A percentile compares a stretch with the other conserved stretches of the same genome.
phyloP scores from a whole-genome alignment of 805 yeast species.

The Hermanozyma aechmeae region DNA sequence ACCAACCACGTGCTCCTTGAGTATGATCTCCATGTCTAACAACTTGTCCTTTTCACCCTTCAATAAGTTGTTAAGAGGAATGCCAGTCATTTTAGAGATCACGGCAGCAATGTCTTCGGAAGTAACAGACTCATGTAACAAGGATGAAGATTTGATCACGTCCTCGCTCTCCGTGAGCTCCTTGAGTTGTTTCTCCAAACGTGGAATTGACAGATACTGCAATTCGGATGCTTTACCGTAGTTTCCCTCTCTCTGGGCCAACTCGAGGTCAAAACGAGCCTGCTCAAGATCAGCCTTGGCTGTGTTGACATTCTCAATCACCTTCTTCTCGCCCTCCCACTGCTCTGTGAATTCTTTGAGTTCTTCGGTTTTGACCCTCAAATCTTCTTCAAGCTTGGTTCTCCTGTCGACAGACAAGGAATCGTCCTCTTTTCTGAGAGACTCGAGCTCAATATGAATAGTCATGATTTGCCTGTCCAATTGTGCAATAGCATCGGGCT shows the following conservation, averaged over 20 bases:
- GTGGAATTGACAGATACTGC: slow-evolving; percentile 82
- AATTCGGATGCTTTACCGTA: slow-evolving; percentile 84
- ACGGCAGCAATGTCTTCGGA: slow-evolving; percentile 91
- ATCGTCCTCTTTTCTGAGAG: slow-evolving; percentile 88
- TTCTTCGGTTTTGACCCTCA: slow-evolving; percentile 56
- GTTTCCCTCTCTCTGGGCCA: slow-evolving; percentile 74
- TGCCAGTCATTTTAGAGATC: slow-evolving; percentile 90
- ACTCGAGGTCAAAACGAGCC: slow-evolving; percentile 76
- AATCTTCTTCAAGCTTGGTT: slow-evolving; percentile 59
- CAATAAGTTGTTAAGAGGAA: slow-evolving; percentile 83
- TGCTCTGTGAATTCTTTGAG: slow-evolving; percentile 61
- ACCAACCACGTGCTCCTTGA: slow-evolving; percentile 78
- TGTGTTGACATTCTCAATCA: slow-evolving; percentile 66
- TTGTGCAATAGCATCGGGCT: slow-evolving; percentile 88
- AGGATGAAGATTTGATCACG: slow-evolving; percentile 15
- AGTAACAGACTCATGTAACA: slow-evolving; percentile 87
- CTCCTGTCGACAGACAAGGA: slow-evolving; percentile 72
- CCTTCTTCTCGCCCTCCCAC: slow-evolving; percentile 80
- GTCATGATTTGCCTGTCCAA: slow-evolving; percentile 88
- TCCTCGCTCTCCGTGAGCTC: slow-evolving; percentile 30
- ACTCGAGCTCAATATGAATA: slow-evolving; percentile 89
- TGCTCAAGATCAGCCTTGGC: slow-evolving; percentile 79
- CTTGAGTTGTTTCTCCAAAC: slow-evolving; percentile 54
- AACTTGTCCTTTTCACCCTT: slow-evolving; percentile 92
- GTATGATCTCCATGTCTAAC: slow-evolving; percentile 73